Conservation (phyloP, 2,329 filamentous ascomycete genomes). For the Pseudovirgaria hyperparasitica region DNA sequence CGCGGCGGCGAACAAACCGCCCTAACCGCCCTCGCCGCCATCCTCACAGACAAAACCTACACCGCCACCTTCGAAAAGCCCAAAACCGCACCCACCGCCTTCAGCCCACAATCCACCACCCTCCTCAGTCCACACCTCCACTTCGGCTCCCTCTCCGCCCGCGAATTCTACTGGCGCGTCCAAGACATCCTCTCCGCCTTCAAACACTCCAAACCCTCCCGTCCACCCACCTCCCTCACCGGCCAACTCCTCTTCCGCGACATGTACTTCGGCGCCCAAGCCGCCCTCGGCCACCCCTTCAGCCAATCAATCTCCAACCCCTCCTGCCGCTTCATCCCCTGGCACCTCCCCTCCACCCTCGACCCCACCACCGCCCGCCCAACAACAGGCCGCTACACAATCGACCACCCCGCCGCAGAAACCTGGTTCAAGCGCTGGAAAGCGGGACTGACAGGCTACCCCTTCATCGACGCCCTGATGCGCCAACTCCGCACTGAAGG, state of each 20-base stretch:
- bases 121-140: slow-evolving; percentile 62
- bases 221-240: slow-evolving; percentile 54
- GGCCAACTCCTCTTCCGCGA: slow-evolving; percentile 68
- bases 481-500: slow-evolving; percentile 57
- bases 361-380: slow-evolving; percentile 27
- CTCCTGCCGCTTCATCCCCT: slow-evolving; percentile 62
- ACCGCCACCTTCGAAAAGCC: slow-evolving; percentile 66
- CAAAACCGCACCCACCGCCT: slow-evolving; percentile 60
- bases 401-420: slow-evolving; percentile 52
- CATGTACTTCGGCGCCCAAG: slow-evolving; percentile 74
- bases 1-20: slow-evolving; percentile 58
- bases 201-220: slow-evolving; percentile 39
- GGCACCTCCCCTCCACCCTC: slow-evolving; percentile 57
- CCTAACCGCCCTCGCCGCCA: slow-evolving; percentile 42
- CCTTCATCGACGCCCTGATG: slow-evolving; percentile 74
- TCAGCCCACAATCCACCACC: slow-evolving; percentile 60
- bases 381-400: slow-evolving; percentile 47
- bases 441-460: slow-evolving; percentile 58
- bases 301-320: slow-evolving; percentile 52
- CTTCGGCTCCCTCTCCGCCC: slow-evolving; percentile 58
- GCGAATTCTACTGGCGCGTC: slow-evolving; percentile 61
- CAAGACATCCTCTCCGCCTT: slow-evolving; percentile 48
- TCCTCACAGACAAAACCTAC: slow-evolving; percentile 52
- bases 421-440: slow-evolving; percentile 57
- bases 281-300: slow-evolving; percentile 51